Conservation (phyloP, 2,329 filamentous ascomycete species). For the Rhynchosporium graminicola region DNA sequence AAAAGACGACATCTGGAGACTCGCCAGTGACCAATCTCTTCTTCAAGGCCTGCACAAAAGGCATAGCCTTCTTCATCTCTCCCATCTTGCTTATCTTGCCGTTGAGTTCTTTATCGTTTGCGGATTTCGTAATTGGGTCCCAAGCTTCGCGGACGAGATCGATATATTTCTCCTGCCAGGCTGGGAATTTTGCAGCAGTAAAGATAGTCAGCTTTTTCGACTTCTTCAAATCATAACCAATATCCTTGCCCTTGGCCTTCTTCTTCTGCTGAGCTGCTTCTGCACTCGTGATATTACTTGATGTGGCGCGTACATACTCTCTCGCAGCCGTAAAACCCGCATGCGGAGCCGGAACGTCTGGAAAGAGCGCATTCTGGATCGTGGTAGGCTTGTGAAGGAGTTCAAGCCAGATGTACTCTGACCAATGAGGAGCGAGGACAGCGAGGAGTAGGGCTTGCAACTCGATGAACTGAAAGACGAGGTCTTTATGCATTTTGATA, state of each 20-base stretch:
- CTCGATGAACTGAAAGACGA: conserved; percentile 79
- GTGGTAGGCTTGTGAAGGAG: conserved; percentile 75
- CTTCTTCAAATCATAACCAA: conserved; percentile 83
- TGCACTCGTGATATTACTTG: conserved; percentile 80
- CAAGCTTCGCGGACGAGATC: conserved; percentile 74
- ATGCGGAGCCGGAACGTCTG: conserved; percentile 65
- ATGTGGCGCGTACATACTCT: conserved; percentile 73
- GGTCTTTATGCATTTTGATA: conserved; percentile 82
- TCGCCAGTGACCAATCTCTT: conserved; percentile 75
- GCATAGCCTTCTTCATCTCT: conserved; percentile 98
- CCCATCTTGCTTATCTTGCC: conserved; percentile 78
- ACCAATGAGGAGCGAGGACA: conserved; percentile 89
- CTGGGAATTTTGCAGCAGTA: conserved; percentile 75
- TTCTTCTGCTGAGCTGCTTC: conserved; percentile 84
- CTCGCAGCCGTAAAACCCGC: conserved; percentile 73
- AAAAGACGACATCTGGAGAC: conserved; percentile 67
- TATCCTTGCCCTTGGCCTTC: conserved; percentile 88
- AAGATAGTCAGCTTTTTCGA: conserved; percentile 90
- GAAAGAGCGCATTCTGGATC: conserved; percentile 79
- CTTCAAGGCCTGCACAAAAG: conserved; percentile 88
- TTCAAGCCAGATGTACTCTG: conserved; percentile 92
- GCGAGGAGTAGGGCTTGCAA: conserved; percentile 81
- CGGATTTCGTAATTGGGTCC: conserved; percentile 58
- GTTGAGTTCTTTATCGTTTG: conserved; percentile 81
- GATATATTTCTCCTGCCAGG: conserved; percentile 91